A percentile compares a stretch with the other conserved stretches of the same genome.
These are phyloP conservation scores for Phoma sp. DNA, from an alignment of 2,329 filamentous ascomycete species.

Conservation along the genomic window DNA sequence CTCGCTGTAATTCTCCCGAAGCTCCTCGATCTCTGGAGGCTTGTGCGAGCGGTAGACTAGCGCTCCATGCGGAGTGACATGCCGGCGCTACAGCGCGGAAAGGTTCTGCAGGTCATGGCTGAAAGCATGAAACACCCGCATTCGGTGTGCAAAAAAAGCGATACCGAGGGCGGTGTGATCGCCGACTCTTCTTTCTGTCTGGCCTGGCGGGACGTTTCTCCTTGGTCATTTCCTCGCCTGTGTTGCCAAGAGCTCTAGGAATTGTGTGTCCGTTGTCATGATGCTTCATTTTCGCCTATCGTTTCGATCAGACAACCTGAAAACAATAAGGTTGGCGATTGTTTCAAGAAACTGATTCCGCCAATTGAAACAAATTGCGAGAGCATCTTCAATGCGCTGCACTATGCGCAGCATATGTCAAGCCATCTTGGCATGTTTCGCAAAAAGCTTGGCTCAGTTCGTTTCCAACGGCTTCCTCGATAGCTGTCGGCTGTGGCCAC, in stretches of 20 bases:
- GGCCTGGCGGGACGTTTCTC: background rate
- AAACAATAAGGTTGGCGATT: background rate
- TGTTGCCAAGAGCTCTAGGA: conserved; percentile 1
- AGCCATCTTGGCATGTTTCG: conserved; percentile 19
- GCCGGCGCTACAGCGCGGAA: conserved; percentile 16
- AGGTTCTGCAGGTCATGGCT: conserved; percentile 9
- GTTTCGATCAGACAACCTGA: background rate
- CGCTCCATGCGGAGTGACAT: conserved; percentile 12
- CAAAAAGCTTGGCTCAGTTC: conserved; percentile 10
- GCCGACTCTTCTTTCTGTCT: background rate
- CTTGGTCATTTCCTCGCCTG: background rate
- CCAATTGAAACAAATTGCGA: conserved; percentile 10
- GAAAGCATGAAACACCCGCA: conserved; percentile 9
- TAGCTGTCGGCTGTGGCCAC: conserved; percentile 2
- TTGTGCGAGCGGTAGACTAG: conserved; percentile 7
- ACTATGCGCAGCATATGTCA: conserved; percentile 5
- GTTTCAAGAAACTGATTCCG: conserved; percentile 12
- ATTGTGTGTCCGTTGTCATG: conserved; percentile 2
- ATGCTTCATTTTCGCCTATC: background rate
- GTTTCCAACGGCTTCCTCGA: background rate
- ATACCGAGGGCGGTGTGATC: conserved; percentile 2
- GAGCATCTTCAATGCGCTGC: background rate
- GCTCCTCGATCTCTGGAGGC: conserved; percentile 1
- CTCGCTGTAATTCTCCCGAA: background rate
- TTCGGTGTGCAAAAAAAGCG: background rate